Conservation (phyloP, 805 yeast species). For the Spathaspora passalidarum region DNA sequence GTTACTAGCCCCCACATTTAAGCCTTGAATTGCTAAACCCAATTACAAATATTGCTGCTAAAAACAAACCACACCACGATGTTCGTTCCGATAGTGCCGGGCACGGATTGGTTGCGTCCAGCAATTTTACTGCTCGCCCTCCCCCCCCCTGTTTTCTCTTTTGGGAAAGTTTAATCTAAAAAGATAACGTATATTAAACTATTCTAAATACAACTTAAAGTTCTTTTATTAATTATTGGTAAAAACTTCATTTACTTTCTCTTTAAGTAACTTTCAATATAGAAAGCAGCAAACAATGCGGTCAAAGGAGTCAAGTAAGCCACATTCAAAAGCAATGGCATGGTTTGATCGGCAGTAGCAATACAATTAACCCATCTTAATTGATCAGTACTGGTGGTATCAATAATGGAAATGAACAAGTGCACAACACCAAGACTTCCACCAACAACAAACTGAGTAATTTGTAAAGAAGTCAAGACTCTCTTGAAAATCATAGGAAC, state of each 20-base stretch:
- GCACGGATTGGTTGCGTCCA: no score
- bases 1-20: no score
- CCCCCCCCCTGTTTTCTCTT: background rate
- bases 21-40: no score
- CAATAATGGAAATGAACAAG: constrained; percentile 57
- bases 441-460: constrained; percentile 65
- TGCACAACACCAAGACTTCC: constrained; percentile 67
- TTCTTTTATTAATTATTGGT: no score
- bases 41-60: no score
- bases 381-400: constrained; percentile 33
- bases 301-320: constrained; percentile 67
- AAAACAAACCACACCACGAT: no score
- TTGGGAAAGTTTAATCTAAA: background rate
- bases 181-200: background rate
- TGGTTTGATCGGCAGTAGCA: constrained; percentile 54
- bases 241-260: constrained; percentile 2
- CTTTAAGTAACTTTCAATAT: constrained; percentile 54
- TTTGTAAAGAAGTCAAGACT: constrained; percentile 62
- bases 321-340: constrained; percentile 62
- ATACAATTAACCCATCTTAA: constrained; percentile 43
- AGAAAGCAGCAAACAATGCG: constrained; percentile 60
- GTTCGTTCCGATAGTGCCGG: no score
- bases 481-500: constrained; percentile 59
- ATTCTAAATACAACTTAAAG: background rate
- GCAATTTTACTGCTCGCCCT: background rate